Base-by-base conservation (phyloP, 495 filamentous ascomycete genomes). In the Aspergillus carlsbadensis region DNA sequence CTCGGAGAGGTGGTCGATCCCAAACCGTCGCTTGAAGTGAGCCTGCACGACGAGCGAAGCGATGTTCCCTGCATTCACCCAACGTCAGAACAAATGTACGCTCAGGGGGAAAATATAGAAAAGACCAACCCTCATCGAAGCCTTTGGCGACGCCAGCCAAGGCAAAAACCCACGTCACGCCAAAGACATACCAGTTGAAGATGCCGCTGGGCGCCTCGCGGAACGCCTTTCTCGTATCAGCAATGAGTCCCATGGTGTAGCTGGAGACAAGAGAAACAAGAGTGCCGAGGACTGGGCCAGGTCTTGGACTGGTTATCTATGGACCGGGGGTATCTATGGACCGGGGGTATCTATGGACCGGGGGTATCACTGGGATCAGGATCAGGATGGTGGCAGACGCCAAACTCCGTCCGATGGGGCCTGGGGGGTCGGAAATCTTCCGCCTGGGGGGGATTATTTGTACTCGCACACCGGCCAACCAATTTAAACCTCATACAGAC, bases 191-290 rank as follows among this genome's bases (percentile, higher is more conserved):
- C 17, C 35, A 41, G 33, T 67, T 64, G 50, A 67, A 60, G 35
- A 59, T 57, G 10, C 52, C 50, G 31, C 54, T 59, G 17, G 65
- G 56, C 21, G 65, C 53, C 33, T 59, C 52, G 20, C 33, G 34
- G 24, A 58, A 53, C 57, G 70, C 45, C 48, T 70, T 79, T 29
- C 52, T 86, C 64, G 86, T 85, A 37, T 81, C 79, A 11, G 76
- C 72, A 59, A 87, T 84, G 57, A 84, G 85, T 11, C 85, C 84
- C 58, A 84, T 65, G 31, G 21, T 78, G 76, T 82, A n/a, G n/a
- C n/a, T n/a, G n/a, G n/a, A n/a, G n/a, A n/a, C n/a, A n/a, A n/a
- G n/a, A n/a, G n/a, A n/a, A n/a, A n/a, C n/a, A n/a, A n/a, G n/a
- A n/a, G n/a, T n/a, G n/a, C n/a, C n/a, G n/a, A n/a, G n/a, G n/a